Percentiles rank a stretch among this genome's conserved stretches.
Conservation (phyloP, 2,329 filamentous ascomycete genomes). For the Paracoccidioides lutzii region DNA sequence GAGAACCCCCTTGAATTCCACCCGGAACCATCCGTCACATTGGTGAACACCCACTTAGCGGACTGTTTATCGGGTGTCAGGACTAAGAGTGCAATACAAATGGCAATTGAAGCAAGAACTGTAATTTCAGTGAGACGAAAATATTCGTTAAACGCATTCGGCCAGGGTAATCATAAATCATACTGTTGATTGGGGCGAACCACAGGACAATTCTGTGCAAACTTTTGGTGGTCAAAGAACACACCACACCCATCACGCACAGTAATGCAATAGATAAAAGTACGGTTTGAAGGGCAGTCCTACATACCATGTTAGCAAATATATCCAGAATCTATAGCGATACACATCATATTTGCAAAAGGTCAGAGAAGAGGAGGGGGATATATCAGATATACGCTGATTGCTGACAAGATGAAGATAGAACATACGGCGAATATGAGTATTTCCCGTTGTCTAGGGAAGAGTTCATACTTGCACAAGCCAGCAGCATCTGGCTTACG, state of each 20-base stretch:
- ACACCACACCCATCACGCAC: conserved; percentile 45
- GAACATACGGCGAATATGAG: conserved; percentile 43
- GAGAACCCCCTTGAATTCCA: conserved; percentile 50
- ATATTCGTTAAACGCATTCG: not conserved
- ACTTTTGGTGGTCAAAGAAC: conserved; percentile 48
- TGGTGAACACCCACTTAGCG: conserved; percentile 47
- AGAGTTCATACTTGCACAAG: conserved; percentile 50
- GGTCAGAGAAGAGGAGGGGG: not conserved
- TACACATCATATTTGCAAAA: not conserved
- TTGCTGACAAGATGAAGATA: not conserved
- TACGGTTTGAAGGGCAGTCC: conserved; percentile 46
- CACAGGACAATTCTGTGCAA: conserved; percentile 49
- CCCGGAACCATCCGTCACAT: conserved; percentile 49
- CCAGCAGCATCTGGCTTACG: conserved; percentile 51
- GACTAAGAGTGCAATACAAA: conserved; percentile 46
- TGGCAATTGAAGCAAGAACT: conserved; percentile 47
- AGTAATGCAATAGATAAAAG: conserved; percentile 45
- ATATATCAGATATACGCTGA: not conserved
- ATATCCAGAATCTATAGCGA: not conserved
- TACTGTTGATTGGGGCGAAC: conserved; percentile 55
- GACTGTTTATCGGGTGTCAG: conserved; percentile 48
- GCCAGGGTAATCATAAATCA: conserved; percentile 13
- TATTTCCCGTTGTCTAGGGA: conserved; percentile 38
- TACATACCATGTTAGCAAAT: conserved; percentile 19
- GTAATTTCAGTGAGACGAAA: not conserved